Conservation (phyloP, 345 rosid genomes). For the Crucihimalaya himalaica region DNA sequence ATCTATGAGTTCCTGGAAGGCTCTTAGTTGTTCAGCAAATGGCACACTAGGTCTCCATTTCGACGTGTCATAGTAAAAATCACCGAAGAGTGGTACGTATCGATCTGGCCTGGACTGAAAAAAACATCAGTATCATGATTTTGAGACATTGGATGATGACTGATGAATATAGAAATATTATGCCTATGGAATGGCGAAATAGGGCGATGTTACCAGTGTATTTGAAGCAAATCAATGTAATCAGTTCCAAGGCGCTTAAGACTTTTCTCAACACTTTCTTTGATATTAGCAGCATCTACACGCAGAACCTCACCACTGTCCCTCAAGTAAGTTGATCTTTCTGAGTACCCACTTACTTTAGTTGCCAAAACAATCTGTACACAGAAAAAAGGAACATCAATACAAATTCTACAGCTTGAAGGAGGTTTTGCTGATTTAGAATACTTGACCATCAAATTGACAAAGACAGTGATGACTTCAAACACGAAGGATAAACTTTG, state of each 20-base stretch:
- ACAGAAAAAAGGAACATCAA: not conserved
- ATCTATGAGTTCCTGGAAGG: conserved; percentile 73
- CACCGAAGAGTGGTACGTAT: conserved; percentile 88
- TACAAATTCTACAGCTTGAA: not conserved
- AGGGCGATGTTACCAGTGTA: conserved; percentile 67
- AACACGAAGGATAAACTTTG: not conserved
- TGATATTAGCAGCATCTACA: conserved; percentile 86
- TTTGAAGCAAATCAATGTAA: conserved; percentile 89
- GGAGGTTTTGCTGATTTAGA: not conserved
- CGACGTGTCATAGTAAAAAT: conserved; percentile 53
- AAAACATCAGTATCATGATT: conserved; percentile 37
- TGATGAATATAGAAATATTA: not conserved
- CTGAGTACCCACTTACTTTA: conserved; percentile 85
- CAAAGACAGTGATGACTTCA: not conserved
- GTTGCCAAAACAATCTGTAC: conserved; percentile 86
- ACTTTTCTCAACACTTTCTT: conserved; percentile 93
- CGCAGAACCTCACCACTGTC: conserved; percentile 62
- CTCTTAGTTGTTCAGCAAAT: conserved; percentile 75
- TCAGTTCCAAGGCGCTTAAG: conserved; percentile 89
- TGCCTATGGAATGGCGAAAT: not conserved
- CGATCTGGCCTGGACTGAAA: conserved; percentile 87
- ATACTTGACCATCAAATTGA: conserved; percentile 1
- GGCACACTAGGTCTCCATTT: conserved; percentile 89
- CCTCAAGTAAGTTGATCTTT: conserved; percentile 57
- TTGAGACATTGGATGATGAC: not conserved